A percentile compares a stretch with the other conserved stretches of the same genome.
Conservation (phyloP, 176 grass and related monocot species). For the Ensete ventricosum region DNA sequence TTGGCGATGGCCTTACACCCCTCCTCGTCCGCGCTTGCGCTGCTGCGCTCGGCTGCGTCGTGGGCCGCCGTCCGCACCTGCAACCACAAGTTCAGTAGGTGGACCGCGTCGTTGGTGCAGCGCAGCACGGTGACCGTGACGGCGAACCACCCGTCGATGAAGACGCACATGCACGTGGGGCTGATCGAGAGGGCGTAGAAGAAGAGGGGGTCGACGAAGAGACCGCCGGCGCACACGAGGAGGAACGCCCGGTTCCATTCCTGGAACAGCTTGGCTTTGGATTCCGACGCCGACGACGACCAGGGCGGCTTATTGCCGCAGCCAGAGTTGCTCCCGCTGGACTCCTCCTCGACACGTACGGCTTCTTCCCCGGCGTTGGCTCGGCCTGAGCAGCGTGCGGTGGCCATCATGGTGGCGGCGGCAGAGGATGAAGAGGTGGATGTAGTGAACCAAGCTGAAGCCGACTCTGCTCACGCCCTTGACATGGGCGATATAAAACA, state of each 20-base stretch:
- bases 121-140: conserved; percentile 64
- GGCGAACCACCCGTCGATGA: conserved; percentile 80
- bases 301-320: too few relatives aligned
- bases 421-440: too few relatives aligned
- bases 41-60: neutral
- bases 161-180: conserved; percentile 65
- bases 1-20: conserved; percentile 27
- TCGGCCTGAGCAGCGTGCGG: too few relatives aligned
- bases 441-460: too few relatives aligned
- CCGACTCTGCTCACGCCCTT: too few relatives aligned
- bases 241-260: conserved; percentile 81
- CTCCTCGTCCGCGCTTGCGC: neutral
- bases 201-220: conserved; percentile 78
- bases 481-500: too few relatives aligned
- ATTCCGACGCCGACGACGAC: neutral
- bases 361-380: too few relatives aligned
- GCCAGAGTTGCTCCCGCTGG: too few relatives aligned
- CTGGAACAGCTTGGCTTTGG: conserved; percentile 29
- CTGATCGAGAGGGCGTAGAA: conserved; percentile 72
- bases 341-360: too few relatives aligned
- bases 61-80: conserved; percentile 30
- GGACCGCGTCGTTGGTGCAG: conserved; percentile 65
- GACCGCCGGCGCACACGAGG: conserved; percentile 54
- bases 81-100: conserved; percentile 51
- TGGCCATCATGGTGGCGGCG: too few relatives aligned